Evolutionary conservation across 345 rosid genomes (phyloP).

Genomic region (Combretum micranthum): DNA sequence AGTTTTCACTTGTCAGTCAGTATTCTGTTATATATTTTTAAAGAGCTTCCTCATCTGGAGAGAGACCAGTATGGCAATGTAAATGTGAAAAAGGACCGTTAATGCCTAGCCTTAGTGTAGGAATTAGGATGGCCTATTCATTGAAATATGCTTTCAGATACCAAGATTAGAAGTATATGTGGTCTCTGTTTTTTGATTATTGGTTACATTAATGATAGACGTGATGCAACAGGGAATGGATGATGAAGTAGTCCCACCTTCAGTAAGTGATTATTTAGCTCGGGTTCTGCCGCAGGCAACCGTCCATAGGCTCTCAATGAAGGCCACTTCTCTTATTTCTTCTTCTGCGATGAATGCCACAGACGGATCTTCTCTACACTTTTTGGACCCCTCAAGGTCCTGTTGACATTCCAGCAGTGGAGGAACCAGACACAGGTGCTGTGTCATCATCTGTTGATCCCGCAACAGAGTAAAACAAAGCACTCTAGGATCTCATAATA

Average conservation of each 20-base stretch:
- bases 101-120: too few species aligned
- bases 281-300: constrained; percentile 66
- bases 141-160: too few species aligned
- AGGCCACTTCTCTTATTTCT: constrained; percentile 85
- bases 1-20: too few species aligned
- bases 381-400: constrained; percentile 66
- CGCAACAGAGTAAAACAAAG: constrained; percentile 20
- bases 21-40: too few species aligned
- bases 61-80: too few species aligned
- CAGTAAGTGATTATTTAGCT: constrained; percentile 57
- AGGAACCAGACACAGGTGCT: constrained; percentile 3
- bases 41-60: too few species aligned
- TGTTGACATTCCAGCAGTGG: constrained; percentile 24
- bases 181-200: neutral
- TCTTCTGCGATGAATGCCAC: constrained; percentile 78
- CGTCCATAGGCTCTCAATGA: constrained; percentile 62
- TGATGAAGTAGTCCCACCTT: constrained; percentile 58
- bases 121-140: too few species aligned
- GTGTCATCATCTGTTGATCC: constrained; percentile 10
- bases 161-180: neutral
- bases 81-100: too few species aligned
- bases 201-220: constrained; percentile 3
- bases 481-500: neutral
- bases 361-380: constrained; percentile 57
- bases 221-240: constrained; percentile 56